Conservation (phyloP, 257 asterid genomes). For the Cinchona pubescens region DNA sequence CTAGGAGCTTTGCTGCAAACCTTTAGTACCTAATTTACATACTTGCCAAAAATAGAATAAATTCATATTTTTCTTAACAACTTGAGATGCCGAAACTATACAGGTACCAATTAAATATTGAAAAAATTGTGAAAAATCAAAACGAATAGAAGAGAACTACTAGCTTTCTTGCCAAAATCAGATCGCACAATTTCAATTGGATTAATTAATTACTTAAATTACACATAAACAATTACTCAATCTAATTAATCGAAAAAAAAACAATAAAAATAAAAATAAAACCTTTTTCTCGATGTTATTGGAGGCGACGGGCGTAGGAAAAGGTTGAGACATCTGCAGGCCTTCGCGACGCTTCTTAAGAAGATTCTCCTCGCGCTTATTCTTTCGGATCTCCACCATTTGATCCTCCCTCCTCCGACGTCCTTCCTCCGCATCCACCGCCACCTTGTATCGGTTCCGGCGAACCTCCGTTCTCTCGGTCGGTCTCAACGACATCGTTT, state of each 20-base stretch:
- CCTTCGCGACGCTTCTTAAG: conserved; percentile 94
- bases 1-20: background rate
- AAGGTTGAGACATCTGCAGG: conserved; percentile 48
- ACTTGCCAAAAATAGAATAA: background rate
- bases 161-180: background rate
- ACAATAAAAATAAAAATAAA: too few species aligned
- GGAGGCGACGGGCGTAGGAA: conserved; percentile 46
- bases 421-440: conserved; percentile 95
- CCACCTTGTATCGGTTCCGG: conserved; percentile 88
- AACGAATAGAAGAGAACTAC: background rate
- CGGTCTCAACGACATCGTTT: conserved; percentile 88
- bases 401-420: conserved; percentile 90
- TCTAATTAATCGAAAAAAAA: background rate
- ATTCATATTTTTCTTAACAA: background rate
- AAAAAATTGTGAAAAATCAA: background rate
- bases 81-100: background rate
- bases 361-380: conserved; percentile 82
- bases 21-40: background rate
- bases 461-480: conserved; percentile 77
- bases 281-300: conserved; percentile 72
- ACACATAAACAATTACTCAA: conserved; percentile 9
- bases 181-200: conserved; percentile 2
- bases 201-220: conserved; percentile 4
- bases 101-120: background rate
- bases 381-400: conserved; percentile 96